A percentile compares a stretch with the other conserved stretches of the same genome.
Evolutionary conservation across 495 filamentous ascomycete genomes (phyloP).

Genomic region (Talaromyces nanjingensis): DNA sequence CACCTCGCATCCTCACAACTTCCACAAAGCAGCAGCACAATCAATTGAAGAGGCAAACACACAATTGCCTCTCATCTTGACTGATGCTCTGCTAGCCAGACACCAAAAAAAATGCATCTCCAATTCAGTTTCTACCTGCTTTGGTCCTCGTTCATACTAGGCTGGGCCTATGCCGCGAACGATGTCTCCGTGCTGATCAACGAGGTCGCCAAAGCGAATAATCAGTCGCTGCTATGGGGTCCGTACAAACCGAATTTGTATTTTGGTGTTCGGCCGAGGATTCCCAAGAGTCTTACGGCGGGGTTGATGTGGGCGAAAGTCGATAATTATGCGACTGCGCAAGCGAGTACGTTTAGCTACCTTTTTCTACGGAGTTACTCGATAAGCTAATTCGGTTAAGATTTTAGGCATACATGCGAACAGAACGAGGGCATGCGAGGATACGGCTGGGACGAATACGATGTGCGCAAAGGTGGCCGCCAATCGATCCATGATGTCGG

Average conservation of each 20-base stretch:
- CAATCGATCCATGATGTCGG: conserved; percentile 85
- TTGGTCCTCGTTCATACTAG: not conserved
- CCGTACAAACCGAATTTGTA: conserved; percentile 94
- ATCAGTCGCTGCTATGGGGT: conserved; percentile 89
- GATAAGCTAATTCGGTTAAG: conserved; percentile 33
- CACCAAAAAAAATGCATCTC: conserved; percentile 4
- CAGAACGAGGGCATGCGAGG: conserved; percentile 91
- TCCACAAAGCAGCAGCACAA: not conserved
- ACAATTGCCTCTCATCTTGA: conserved; percentile 3
- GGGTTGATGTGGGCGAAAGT: conserved; percentile 89
- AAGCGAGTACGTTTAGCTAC: conserved; percentile 59
- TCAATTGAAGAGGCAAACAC: conserved; percentile 4
- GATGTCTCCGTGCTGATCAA: conserved; percentile 34
- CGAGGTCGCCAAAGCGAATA: conserved; percentile 51
- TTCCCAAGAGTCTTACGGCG: conserved; percentile 76
- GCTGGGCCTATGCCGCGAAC: conserved; percentile 15
- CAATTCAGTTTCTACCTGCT: conserved; percentile 1
- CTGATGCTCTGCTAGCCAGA: conserved; percentile 1
- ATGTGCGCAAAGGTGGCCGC: conserved; percentile 74
- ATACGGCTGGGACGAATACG: conserved; percentile 97
- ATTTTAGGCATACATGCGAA: conserved; percentile 90
- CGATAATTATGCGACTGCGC: conserved; percentile 69
- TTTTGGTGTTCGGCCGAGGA: conserved; percentile 83
- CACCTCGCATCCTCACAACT: not conserved
- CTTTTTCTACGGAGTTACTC: not conserved